These are phyloP conservation scores for Pseudocercospora macadamiae DNA, from an alignment of 2,329 filamentous ascomycete genomes.

Conservation along the genomic window DNA sequence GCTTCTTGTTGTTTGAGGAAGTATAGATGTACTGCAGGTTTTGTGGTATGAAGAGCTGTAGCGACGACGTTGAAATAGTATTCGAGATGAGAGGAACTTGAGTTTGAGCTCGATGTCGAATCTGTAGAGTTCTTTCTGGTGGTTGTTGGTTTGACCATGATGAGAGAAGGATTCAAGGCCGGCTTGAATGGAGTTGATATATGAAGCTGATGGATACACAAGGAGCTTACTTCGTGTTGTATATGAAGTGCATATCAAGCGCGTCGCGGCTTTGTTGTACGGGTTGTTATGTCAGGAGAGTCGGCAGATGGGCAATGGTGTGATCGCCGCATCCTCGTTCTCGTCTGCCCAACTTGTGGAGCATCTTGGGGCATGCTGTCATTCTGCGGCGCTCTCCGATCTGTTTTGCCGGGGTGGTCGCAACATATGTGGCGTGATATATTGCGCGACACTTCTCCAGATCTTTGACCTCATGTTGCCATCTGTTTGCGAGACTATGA, in stretches of 20 bases:
- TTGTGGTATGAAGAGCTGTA: conserved; percentile 17
- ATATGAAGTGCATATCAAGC: conserved; percentile 16
- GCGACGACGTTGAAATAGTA: conserved; percentile 14
- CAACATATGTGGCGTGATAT: conserved; percentile 16
- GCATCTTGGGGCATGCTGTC: conserved; percentile 6
- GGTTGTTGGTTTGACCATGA: conserved; percentile 7
- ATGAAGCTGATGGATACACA: conserved; percentile 5
- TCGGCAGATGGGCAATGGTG: conserved; percentile 8
- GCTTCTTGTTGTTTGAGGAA: conserved; percentile 9
- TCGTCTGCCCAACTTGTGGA: not conserved
- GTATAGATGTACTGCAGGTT: conserved; percentile 18
- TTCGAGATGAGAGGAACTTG: conserved; percentile 9
- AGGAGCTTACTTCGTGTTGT: conserved; percentile 11
- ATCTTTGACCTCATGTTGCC: not conserved
- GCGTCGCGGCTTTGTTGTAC: not conserved
- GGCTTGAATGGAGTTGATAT: conserved; percentile 9
- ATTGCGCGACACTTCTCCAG: conserved; percentile 11
- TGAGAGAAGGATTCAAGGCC: not conserved
- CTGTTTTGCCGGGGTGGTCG: not conserved
- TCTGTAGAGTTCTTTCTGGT: conserved; percentile 7
- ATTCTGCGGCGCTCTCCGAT: not conserved
- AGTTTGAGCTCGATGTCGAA: not conserved
- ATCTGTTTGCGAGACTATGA: not conserved
- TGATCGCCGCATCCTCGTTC: conserved; percentile 1
- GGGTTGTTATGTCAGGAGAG: conserved; percentile 9